phyloP scores from a whole-genome alignment of 345 rosid genomes.

The Hibiscus mutabilis region DNA sequence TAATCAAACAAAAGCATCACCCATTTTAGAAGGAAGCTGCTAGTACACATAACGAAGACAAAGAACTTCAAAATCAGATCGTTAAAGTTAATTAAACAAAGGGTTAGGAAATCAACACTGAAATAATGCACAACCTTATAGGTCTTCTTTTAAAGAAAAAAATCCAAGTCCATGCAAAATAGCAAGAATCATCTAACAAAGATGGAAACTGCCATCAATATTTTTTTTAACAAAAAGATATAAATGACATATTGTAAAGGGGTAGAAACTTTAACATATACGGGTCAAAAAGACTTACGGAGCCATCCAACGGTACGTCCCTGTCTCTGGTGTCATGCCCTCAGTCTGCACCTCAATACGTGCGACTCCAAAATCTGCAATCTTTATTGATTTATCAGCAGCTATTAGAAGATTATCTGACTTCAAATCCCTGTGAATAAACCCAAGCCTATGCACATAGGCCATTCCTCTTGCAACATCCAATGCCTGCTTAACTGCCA shows the following conservation, averaged over 20 bases:
- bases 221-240: not conserved
- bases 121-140: not conserved
- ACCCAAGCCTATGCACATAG: no score
- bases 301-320: conserved; percentile 58
- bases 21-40: not conserved
- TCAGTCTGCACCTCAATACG: no score
- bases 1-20: not conserved
- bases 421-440: no score
- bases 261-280: conserved; percentile 4
- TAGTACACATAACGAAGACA: not conserved
- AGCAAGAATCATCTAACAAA: not conserved
- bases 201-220: not conserved
- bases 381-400: no score
- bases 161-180: not conserved
- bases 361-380: no score
- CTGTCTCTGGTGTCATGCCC: conserved; percentile 59
- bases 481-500: conserved; percentile 37
- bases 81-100: not conserved
- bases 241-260: not conserved
- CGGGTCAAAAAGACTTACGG: conserved; percentile 33
- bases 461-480: no score
- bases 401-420: no score
- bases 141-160: not conserved
- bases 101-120: not conserved
- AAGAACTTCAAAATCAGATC: not conserved